Evolutionary conservation across 1,284 basidiomycete species (phyloP).

Genomic region (Ceratorhiza oryzae-sativae): DNA sequence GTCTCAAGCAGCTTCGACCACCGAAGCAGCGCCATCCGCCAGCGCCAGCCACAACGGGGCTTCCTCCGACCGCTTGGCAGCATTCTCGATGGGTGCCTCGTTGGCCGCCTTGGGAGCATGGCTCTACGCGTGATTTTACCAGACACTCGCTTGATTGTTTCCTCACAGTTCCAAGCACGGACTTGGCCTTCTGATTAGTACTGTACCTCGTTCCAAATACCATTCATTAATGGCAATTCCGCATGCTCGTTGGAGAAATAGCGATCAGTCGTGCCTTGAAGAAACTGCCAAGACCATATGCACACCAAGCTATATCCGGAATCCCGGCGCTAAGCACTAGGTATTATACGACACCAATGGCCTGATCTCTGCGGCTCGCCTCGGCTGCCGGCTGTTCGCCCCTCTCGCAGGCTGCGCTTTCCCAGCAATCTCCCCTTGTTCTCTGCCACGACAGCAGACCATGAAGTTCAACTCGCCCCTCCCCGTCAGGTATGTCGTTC

Average conservation of each 20-base stretch:
- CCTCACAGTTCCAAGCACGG: background rate
- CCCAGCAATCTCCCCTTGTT: constrained; percentile 11
- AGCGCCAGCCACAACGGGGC: constrained; percentile 1
- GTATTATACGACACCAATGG: constrained; percentile 21
- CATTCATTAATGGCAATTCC: constrained; percentile 10
- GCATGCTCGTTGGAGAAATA: too few species aligned
- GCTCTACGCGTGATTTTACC: constrained; percentile 13
- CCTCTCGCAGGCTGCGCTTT: constrained; percentile 12
- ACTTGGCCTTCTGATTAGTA: constrained; percentile 33
- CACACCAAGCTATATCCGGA: background rate
- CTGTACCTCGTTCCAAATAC: background rate
- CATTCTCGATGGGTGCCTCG: constrained; percentile 26
- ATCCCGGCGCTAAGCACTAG: constrained; percentile 13
- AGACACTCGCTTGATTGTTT: background rate
- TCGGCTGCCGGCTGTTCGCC: constrained; percentile 30
- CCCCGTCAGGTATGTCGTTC: constrained; percentile 24
- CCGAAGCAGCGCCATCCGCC: background rate
- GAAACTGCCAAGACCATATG: constrained; percentile 23
- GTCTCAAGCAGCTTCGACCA: background rate
- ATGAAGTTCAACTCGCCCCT: constrained; percentile 38
- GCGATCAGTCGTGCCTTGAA: background rate
- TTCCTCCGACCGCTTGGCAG: background rate
- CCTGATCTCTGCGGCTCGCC: constrained; percentile 30
- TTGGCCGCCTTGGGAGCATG: constrained; percentile 31
- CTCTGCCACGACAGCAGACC: constrained; percentile 9